A percentile compares a stretch with the other conserved stretches of the same genome.
Conservation (phyloP, 306 rosid species). For the Ormosia semicastrata region DNA sequence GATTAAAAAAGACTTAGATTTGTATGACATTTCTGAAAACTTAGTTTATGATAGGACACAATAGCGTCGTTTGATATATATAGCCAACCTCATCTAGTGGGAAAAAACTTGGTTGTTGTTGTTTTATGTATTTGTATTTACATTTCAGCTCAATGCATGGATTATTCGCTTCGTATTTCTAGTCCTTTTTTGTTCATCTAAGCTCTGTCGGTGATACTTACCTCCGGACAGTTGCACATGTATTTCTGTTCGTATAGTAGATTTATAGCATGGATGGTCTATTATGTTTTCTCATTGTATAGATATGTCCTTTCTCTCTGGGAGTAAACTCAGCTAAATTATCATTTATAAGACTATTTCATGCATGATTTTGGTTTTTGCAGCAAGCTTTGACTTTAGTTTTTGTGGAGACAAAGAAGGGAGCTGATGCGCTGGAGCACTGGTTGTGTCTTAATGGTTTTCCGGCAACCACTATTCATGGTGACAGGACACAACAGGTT, state of each 20-base stretch:
- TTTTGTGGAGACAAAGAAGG: slow-evolving; percentile 99
- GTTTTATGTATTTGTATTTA: too few species aligned
- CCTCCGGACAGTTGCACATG: not conserved
- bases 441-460: slow-evolving; percentile 78
- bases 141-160: slow-evolving; percentile 1
- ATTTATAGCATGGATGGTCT: not conserved
- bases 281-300: not conserved
- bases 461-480: slow-evolving; percentile 98
- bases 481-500: slow-evolving; percentile 98
- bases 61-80: too few species aligned
- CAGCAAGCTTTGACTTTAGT: slow-evolving; percentile 97
- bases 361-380: slow-evolving; percentile 15
- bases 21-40: too few species aligned
- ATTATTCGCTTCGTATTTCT: not conserved
- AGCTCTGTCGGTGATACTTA: not conserved
- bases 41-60: too few species aligned
- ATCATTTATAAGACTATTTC: not conserved
- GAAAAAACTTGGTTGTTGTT: too few species aligned
- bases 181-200: not conserved
- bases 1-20: too few species aligned
- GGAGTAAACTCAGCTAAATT: not conserved
- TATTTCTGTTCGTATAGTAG: not conserved
- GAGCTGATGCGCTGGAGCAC: slow-evolving; percentile 94
- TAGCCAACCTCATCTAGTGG: too few species aligned
- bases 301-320: not conserved